Percentiles rank a stretch among this genome's conserved stretches.
phyloP scores from a whole-genome alignment of 2,329 filamentous ascomycete genomes.

The Aspergillus glaucus region DNA sequence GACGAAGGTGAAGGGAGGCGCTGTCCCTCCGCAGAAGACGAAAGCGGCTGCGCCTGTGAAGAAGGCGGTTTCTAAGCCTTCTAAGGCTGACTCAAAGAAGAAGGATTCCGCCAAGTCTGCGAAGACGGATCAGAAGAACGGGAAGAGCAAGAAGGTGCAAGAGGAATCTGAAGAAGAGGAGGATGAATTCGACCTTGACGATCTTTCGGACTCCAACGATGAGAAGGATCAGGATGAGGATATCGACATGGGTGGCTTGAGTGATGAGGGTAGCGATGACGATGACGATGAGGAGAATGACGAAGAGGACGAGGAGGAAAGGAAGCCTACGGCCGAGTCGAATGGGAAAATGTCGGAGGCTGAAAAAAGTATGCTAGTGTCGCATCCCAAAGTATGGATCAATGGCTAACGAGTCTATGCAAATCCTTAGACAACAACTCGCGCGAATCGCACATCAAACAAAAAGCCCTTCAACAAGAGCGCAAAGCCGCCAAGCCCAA shows the following conservation, averaged over 20 bases:
- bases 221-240: slow-evolving; percentile 30
- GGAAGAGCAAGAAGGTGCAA: slow-evolving; percentile 26
- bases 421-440: slow-evolving; percentile 56
- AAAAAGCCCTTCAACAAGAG: slow-evolving; percentile 80
- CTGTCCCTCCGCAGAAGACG: slow-evolving; percentile 11
- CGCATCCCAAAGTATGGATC: background rate
- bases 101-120: slow-evolving; percentile 15
- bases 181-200: slow-evolving; percentile 53
- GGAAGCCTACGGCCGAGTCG: slow-evolving; percentile 11
- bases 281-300: slow-evolving; percentile 38
- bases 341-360: slow-evolving; percentile 7
- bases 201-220: slow-evolving; percentile 37
- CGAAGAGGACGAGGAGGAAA: slow-evolving; percentile 19
- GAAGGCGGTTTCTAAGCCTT: slow-evolving; percentile 13
- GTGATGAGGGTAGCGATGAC: slow-evolving; percentile 50
- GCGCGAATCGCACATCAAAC: slow-evolving; percentile 84
- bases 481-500: slow-evolving; percentile 90
- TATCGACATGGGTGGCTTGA: slow-evolving; percentile 36
- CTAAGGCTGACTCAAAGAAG: slow-evolving; percentile 21
- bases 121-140: slow-evolving; percentile 27
- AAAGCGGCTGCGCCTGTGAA: slow-evolving; percentile 17
- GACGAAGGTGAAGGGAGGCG: slow-evolving; percentile 30
- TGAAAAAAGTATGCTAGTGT: slow-evolving; percentile 23
- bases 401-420: background rate
- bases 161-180: slow-evolving; percentile 42